These are phyloP conservation scores for Naganishia kalamii DNA, from an alignment of 768 basidiomycete genomes.

Conservation along the genomic window DNA sequence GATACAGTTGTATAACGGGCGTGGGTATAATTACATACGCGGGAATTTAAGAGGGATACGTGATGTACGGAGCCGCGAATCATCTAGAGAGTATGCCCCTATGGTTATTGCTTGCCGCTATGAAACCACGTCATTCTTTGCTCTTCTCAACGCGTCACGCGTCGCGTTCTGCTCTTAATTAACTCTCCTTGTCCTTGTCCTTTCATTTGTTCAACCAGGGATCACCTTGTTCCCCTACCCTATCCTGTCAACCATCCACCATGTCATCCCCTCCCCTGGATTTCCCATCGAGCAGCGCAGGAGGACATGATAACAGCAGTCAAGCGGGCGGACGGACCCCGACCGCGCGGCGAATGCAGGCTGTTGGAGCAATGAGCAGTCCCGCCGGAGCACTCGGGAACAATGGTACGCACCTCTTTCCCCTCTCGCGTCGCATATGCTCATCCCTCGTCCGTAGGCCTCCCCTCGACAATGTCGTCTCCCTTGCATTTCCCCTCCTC, in stretches of 20 bases:
- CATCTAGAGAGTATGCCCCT: too few relatives aligned
- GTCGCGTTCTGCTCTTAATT: too few relatives aligned
- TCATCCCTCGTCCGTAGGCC: not conserved
- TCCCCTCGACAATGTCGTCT: conserved; percentile 15
- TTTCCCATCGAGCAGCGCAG: conserved; percentile 46
- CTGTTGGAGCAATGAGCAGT: not conserved
- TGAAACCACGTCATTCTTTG: too few relatives aligned
- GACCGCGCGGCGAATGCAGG: conserved; percentile 12
- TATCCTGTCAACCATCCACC: not conserved
- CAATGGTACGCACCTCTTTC: not conserved
- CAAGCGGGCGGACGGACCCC: conserved; percentile 12
- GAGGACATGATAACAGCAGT: conserved; percentile 27
- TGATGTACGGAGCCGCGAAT: too few relatives aligned
- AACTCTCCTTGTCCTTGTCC: not conserved
- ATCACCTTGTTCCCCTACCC: not conserved
- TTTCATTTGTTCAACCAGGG: not conserved
- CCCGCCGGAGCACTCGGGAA: conserved; percentile 3
- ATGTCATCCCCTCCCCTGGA: conserved; percentile 46
- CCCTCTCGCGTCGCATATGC: too few relatives aligned
- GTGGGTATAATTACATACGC: too few relatives aligned
- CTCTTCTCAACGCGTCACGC: too few relatives aligned
- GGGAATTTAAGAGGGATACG: too few relatives aligned
- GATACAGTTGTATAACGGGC: too few relatives aligned
- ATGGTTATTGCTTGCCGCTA: too few relatives aligned
- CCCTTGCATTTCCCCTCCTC: conserved; percentile 14